A percentile compares a stretch with the other conserved stretches of the same genome.
These are phyloP conservation scores for Fusarium redolens DNA, from an alignment of 2,329 filamentous ascomycete genomes.

Conservation along the genomic window DNA sequence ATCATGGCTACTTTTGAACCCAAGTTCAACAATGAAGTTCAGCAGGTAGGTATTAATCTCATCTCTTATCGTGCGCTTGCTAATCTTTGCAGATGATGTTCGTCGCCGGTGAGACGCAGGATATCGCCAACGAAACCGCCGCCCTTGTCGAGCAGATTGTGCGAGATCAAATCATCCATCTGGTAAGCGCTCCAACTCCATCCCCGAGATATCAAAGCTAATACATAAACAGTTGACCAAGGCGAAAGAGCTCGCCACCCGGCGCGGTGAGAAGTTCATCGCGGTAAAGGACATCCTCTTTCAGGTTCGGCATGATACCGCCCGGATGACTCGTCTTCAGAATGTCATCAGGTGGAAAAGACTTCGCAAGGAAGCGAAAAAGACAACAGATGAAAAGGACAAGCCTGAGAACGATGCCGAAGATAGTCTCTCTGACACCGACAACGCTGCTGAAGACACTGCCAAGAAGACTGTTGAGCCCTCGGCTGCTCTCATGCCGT, in stretches of 20 bases:
- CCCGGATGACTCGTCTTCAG: conserved; percentile 91
- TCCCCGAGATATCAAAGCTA: rapidly evolving
- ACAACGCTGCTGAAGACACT: conserved; percentile 63
- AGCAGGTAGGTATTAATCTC: too few relatives aligned
- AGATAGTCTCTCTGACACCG: conserved; percentile 75
- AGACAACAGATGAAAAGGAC: conserved; percentile 57
- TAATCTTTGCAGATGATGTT: conserved; percentile 45
- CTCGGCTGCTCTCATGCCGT: conserved; percentile 88
- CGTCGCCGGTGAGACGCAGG: conserved; percentile 26
- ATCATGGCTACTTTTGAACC: background rate
- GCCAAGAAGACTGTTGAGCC: conserved; percentile 78
- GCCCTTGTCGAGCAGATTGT: conserved; percentile 96
- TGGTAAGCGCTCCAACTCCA: conserved; percentile 63
- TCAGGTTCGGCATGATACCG: conserved; percentile 92
- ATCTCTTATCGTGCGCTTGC: too few relatives aligned
- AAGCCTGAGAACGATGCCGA: conserved; percentile 82
- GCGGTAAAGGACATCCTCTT: conserved; percentile 93
- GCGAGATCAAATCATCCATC: conserved; percentile 92
- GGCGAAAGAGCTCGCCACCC: conserved; percentile 88
- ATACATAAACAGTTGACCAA: conserved; percentile 71
- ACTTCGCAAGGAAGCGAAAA: conserved; percentile 84
- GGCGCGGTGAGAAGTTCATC: conserved; percentile 88
- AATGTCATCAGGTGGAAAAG: conserved; percentile 98
- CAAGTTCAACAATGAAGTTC: conserved; percentile 16
- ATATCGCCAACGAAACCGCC: conserved; percentile 80